These are phyloP conservation scores for Astrothelium subdiscretum DNA, from an alignment of 495 filamentous ascomycete species.

Conservation along the genomic window DNA sequence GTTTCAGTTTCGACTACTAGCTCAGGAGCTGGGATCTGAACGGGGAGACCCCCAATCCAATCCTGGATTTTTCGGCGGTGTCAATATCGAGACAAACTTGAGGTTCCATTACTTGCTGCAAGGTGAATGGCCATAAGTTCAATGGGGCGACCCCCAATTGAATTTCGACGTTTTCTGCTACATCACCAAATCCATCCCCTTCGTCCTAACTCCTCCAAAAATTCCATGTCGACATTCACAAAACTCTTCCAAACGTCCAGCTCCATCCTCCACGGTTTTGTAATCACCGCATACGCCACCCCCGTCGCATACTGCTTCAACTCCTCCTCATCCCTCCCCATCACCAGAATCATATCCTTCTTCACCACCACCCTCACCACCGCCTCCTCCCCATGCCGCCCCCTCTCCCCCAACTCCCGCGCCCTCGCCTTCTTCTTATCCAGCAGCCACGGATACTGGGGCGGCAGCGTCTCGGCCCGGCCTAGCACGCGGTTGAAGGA, in stretches of 20 bases:
- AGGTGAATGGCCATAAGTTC: too few relatives aligned
- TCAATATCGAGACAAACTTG: too few relatives aligned
- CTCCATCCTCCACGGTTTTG: conserved; percentile 40
- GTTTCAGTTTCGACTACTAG: too few relatives aligned
- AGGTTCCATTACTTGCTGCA: too few relatives aligned
- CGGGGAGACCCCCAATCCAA: too few relatives aligned
- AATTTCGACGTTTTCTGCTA: too few relatives aligned
- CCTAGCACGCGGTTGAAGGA: conserved; percentile 16
- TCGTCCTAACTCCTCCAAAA: conserved; percentile 32
- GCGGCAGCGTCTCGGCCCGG: not conserved
- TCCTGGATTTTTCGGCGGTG: too few relatives aligned
- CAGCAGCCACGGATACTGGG: not conserved
- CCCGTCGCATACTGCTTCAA: conserved; percentile 29
- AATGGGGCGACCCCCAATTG: too few relatives aligned
- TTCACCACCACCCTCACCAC: conserved; percentile 24
- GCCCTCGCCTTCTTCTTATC: conserved; percentile 11
- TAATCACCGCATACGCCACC: conserved; percentile 37
- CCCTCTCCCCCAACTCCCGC: not conserved
- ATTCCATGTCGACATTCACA: conserved; percentile 36
- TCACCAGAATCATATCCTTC: conserved; percentile 34
- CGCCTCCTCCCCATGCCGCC: not conserved
- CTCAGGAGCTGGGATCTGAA: too few relatives aligned
- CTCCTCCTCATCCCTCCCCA: conserved; percentile 35
- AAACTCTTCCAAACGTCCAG: conserved; percentile 44
- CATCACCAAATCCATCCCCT: conserved; percentile 30